Conservation (phyloP, 495 filamentous ascomycete genomes). For the Penicillium lagena region DNA sequence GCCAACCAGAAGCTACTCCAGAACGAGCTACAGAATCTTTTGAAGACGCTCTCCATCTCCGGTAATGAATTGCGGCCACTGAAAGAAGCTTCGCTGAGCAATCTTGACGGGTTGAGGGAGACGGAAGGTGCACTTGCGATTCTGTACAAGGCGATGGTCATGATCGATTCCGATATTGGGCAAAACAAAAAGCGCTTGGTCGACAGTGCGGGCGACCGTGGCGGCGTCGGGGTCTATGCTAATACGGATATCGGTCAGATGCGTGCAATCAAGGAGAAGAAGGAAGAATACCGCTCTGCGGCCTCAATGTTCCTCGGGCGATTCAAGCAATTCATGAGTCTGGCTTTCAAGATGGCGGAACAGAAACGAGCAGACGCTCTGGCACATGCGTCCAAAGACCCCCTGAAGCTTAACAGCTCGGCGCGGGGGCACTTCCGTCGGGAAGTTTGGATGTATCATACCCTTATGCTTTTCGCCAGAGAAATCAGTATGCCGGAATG, state of each 20-base stretch:
- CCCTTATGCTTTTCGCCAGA: slow-evolving; percentile 75
- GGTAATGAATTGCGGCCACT: slow-evolving; percentile 65
- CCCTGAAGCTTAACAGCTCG: slow-evolving; percentile 42
- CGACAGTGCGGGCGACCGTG: slow-evolving; percentile 18
- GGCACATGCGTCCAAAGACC: slow-evolving; percentile 33
- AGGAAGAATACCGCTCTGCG: slow-evolving; percentile 73
- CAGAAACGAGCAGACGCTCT: slow-evolving; percentile 54
- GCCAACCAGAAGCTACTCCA: slow-evolving; percentile 94
- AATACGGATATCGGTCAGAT: slow-evolving; percentile 83
- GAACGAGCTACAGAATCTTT: slow-evolving; percentile 71
- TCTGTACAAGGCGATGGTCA: slow-evolving; percentile 89
- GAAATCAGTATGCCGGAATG: slow-evolving; percentile 78
- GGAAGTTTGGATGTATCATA: slow-evolving; percentile 75
- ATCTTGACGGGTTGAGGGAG: slow-evolving; percentile 58
- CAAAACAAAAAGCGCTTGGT: slow-evolving; percentile 40
- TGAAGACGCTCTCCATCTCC: slow-evolving; percentile 84
- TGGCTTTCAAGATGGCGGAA: slow-evolving; percentile 71
- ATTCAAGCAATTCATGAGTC: slow-evolving; percentile 71
- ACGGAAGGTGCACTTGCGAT: slow-evolving; percentile 73
- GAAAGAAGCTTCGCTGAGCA: slow-evolving; percentile 67
- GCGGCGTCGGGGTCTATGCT: slow-evolving; percentile 53
- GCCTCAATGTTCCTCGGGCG: slow-evolving; percentile 66
- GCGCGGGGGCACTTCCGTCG: slow-evolving; percentile 47
- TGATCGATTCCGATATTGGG: slow-evolving; percentile 76
- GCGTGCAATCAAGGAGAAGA: slow-evolving; percentile 89